Conservation (phyloP, 2,329 filamentous ascomycete species). For the Calonectria hongkongensis region DNA sequence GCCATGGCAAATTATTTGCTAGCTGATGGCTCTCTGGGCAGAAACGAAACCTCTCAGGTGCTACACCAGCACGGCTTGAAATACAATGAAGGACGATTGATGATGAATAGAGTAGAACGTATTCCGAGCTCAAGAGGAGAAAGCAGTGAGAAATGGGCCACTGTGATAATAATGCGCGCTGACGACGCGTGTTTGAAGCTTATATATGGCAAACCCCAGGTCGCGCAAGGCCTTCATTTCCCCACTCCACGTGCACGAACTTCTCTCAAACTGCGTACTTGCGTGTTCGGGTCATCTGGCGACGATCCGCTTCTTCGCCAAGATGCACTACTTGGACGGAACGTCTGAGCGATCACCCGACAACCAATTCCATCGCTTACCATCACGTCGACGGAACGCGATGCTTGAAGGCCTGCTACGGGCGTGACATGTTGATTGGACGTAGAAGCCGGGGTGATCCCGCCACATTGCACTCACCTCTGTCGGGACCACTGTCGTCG, state of each 20-base stretch:
- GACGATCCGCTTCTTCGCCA: constrained; percentile 18
- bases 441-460: constrained; percentile 3
- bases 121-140: too few species aligned
- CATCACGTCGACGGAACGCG: constrained; percentile 18
- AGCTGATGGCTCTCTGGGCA: neutral
- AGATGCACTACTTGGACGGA: constrained; percentile 11
- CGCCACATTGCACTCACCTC: constrained; percentile 9
- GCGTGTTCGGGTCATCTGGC: neutral
- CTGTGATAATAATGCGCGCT: neutral
- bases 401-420: neutral
- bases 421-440: constrained; percentile 5
- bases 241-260: neutral
- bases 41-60: neutral
- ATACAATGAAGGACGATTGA: too few species aligned
- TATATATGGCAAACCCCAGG: constrained; percentile 16
- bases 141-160: neutral
- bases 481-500: neutral
- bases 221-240: neutral
- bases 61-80: too few species aligned
- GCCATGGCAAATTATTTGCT: neutral
- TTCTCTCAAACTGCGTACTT: constrained; percentile 2
- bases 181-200: constrained; percentile 13
- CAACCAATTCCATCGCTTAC: neutral
- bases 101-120: too few species aligned
- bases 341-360: constrained; percentile 20